Evolutionary conservation across 352 stramenopile species (phyloP).

Genomic region (Pythium apleroticum): DNA sequence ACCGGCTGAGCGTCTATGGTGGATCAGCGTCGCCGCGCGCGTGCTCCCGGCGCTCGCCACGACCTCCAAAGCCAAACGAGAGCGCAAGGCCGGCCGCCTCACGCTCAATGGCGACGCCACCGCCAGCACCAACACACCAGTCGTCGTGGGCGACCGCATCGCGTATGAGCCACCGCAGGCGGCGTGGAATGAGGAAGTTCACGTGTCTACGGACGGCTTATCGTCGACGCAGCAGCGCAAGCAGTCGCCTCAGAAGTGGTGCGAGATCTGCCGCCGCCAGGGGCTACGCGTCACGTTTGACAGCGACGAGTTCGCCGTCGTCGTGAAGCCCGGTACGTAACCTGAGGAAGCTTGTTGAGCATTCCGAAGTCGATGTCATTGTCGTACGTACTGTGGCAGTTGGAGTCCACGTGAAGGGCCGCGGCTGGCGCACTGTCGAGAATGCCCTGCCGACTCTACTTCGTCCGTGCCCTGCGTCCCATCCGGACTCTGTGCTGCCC

Average conservation of each 20-base stretch:
- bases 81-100: conserved; percentile 39
- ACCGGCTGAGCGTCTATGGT: conserved; percentile 17
- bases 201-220: too few relatives aligned
- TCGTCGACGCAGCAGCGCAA: too few relatives aligned
- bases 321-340: conserved; percentile 51
- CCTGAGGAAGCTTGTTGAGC: background rate
- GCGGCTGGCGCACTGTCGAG: conserved; percentile 48
- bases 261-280: conserved; percentile 43
- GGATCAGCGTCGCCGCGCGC: conserved; percentile 54
- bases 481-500: conserved; percentile 15
- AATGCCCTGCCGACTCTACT: conserved; percentile 43
- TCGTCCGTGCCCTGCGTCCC: background rate
- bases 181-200: too few relatives aligned
- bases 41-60: conserved; percentile 45
- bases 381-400: conserved; percentile 17
- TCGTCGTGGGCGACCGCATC: conserved; percentile 35
- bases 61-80: conserved; percentile 66
- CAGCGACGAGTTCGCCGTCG: conserved; percentile 38
- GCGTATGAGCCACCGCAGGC: conserved; percentile 17
- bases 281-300: conserved; percentile 61
- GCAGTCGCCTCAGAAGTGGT: conserved; percentile 28
- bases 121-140: conserved; percentile 35
- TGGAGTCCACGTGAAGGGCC: conserved; percentile 63
- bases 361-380: too few relatives aligned
- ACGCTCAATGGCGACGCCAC: conserved; percentile 42